Conservation (phyloP, 345 rosid genomes). For the Lepidium africanum region DNA sequence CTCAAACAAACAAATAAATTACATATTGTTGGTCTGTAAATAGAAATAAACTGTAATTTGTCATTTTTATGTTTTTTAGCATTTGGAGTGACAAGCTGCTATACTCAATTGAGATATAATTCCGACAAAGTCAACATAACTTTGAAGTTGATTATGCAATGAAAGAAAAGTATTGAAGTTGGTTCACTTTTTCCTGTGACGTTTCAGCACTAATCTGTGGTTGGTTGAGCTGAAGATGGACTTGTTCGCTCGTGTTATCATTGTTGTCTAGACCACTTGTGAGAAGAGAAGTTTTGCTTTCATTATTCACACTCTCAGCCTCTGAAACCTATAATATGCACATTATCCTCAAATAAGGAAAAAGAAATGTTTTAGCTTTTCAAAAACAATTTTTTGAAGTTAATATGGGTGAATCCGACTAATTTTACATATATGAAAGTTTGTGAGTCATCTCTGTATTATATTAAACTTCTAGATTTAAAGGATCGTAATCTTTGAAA, state of each 20-base stretch:
- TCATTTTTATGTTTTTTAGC: slow-evolving; percentile 24
- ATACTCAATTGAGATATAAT: slow-evolving; percentile 20
- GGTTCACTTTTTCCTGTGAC: slow-evolving; percentile 35
- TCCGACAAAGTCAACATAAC: background rate
- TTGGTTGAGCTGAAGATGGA: slow-evolving; percentile 84
- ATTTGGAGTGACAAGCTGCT: slow-evolving; percentile 64
- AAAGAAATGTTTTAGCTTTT: slow-evolving; percentile 7
- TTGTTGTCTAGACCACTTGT: slow-evolving; percentile 38
- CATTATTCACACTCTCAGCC: slow-evolving; percentile 42
- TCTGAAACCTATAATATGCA: slow-evolving; percentile 47
- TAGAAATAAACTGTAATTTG: too few species aligned
- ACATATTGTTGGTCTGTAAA: too few species aligned
- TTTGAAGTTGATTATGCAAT: background rate
- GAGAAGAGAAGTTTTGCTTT: slow-evolving; percentile 33
- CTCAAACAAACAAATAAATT: too few species aligned
- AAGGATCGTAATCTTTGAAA: too few species aligned
- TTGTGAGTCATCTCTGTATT: background rate
- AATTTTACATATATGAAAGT: too few species aligned
- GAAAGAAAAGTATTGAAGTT: slow-evolving; percentile 47
- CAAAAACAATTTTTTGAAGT: background rate
- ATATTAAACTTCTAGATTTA: too few species aligned
- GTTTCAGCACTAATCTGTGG: slow-evolving; percentile 48
- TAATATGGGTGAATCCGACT: too few species aligned
- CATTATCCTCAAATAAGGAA: slow-evolving; percentile 3
- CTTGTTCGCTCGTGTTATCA: slow-evolving; percentile 50